Conservation (phyloP, 2,329 filamentous ascomycete species). For the Stylonectria norvegica region DNA sequence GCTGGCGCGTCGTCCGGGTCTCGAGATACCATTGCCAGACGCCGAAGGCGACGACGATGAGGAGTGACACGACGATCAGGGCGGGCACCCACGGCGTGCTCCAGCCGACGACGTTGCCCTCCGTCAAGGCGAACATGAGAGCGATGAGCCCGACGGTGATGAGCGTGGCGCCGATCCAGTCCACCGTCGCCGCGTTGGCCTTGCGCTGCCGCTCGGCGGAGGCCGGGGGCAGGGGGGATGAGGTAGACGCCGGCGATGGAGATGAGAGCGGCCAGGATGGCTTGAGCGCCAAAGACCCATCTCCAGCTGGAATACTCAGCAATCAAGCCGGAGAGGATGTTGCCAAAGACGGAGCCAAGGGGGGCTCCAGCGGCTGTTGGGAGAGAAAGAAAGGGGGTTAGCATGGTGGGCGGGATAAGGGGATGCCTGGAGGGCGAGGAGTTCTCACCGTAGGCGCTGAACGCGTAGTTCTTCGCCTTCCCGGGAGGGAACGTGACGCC, state of each 20-base stretch:
- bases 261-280: constrained; percentile 56
- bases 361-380: constrained; percentile 61
- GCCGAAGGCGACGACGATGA: constrained; percentile 55
- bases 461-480: constrained; percentile 68
- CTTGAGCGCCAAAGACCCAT: constrained; percentile 65
- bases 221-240: constrained; percentile 51
- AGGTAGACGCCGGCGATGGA: constrained; percentile 56
- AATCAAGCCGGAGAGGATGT: constrained; percentile 61
- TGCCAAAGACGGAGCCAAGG: constrained; percentile 62
- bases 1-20: constrained; percentile 36
- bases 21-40: constrained; percentile 55
- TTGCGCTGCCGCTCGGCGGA: constrained; percentile 21
- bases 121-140: constrained; percentile 63
- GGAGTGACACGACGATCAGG: constrained; percentile 55
- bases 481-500: constrained; percentile 65
- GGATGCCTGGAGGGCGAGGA: background rate
- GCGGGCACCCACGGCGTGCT: constrained; percentile 57
- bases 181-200: constrained; percentile 47
- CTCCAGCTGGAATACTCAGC: constrained; percentile 61
- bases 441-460: constrained; percentile 55
- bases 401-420: background rate
- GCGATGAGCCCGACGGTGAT: constrained; percentile 61
- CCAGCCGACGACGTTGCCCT: constrained; percentile 70
- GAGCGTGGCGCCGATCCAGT: constrained; percentile 64
- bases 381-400: background rate